Evolutionary conservation across 2,329 filamentous ascomycete species (phyloP).

Genomic region (Stagonosporopsis tanaceti): DNA sequence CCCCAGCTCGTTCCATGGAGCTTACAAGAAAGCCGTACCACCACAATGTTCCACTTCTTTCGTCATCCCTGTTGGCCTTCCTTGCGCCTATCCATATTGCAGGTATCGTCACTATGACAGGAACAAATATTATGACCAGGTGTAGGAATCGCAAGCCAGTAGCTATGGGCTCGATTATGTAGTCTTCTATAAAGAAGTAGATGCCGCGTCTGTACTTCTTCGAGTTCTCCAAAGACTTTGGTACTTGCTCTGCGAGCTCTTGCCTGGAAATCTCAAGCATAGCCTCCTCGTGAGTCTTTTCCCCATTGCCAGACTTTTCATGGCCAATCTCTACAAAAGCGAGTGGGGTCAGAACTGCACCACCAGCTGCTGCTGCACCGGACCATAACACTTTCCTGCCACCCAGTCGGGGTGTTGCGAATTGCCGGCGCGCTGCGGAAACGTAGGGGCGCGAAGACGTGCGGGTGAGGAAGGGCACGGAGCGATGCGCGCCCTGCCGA

Average conservation of each 20-base stretch:
- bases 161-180: conserved; percentile 82
- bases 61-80: conserved; percentile 70
- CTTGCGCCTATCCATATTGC: conserved; percentile 79
- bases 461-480: conserved; percentile 27
- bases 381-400: conserved; percentile 44
- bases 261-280: conserved; percentile 85
- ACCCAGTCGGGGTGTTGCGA: conserved; percentile 47
- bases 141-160: conserved; percentile 90
- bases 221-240: conserved; percentile 68
- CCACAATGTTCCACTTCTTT: conserved; percentile 84
- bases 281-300: conserved; percentile 78
- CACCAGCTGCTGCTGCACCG: conserved; percentile 38
- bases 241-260: conserved; percentile 76
- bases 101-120: conserved; percentile 82
- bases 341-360: conserved; percentile 59
- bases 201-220: conserved; percentile 65
- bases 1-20: conserved; percentile 91
- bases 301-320: conserved; percentile 54
- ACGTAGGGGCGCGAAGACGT: conserved; percentile 36
- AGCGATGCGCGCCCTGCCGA: conserved; percentile 48
- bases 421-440: conserved; percentile 43
- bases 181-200: conserved; percentile 73
- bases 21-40: conserved; percentile 91
- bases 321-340: conserved; percentile 67
- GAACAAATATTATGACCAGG: conserved; percentile 86